Base-by-base conservation (phyloP, 176 grass and related monocot genomes). In the Carex littledalei region DNA sequence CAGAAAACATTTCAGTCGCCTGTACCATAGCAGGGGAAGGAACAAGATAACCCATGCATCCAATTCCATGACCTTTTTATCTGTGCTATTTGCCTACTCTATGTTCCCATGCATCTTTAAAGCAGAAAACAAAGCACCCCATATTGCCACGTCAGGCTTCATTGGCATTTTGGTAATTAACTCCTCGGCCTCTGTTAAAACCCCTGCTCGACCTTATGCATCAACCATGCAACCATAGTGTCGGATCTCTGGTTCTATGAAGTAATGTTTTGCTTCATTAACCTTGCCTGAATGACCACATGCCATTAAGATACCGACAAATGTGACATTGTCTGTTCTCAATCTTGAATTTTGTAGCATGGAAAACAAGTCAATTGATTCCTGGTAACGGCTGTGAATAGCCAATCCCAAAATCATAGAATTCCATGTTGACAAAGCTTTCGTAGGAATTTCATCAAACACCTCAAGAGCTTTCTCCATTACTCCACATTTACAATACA, bases 201-300 rank as follows among this genome's bases (percentile, higher is more conserved):
- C 75, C 20, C 92, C 89, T 2, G 86, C 92, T 15, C 85, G 83
- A 3, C 88, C 89, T 17, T 92, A 84, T 8, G 87, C 70, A 70
- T 94, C 90, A 11, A 94, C 94, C 6, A 94, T 83, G 47, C 89
- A 97, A 12, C 90, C 90, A 34, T 92, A 92, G 78, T 97, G 94
- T 47, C 92, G 85, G 24, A 94, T 88, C 13, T 66, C 85, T 0
- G 90, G 94, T n/a, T 63, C 67, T 2, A 97, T 85, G 39, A 97
- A 87, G 60, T 86, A 59, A 16, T 78, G 68, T 43, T 62, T 87
- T 54, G 87, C 90, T 73, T 97, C 78, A 9, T 94, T 67, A 3
- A 88, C 84, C 85, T 58, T 84, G 58, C 92, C 90, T 52, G 87
- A 29, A 63, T 97, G 92, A 18, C 85, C 81, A 59, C 93, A 92